Percentiles rank a stretch among this genome's conserved stretches.
Evolutionary conservation across 192 early-diverging fungal species (phyloP).

Genomic region (Glomus cerebriforme): DNA sequence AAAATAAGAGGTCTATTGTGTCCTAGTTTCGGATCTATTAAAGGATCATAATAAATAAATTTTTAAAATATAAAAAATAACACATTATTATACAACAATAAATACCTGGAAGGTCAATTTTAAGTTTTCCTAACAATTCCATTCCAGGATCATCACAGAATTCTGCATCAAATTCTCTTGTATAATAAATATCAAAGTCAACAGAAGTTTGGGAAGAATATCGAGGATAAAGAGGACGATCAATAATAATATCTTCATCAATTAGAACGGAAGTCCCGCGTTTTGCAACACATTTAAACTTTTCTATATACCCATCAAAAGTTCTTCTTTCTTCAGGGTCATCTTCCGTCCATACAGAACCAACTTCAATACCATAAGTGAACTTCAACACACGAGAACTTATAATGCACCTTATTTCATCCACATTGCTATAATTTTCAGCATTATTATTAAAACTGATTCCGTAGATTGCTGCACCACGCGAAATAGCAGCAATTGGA

Average conservation of each 20-base stretch:
- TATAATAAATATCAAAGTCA: no score
- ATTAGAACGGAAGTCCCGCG: no score
- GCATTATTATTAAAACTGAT: not conserved
- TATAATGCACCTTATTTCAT: not conserved
- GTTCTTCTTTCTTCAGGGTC: no score
- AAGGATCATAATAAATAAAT: no score
- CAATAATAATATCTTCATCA: no score
- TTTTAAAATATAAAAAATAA: no score
- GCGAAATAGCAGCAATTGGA: not conserved
- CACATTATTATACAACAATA: no score
- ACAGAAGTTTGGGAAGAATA: no score
- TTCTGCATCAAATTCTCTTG: not conserved
- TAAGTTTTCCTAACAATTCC: not conserved
- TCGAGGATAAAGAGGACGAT: no score
- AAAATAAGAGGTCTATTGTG: not conserved
- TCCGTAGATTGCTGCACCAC: not conserved
- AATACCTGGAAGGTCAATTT: conserved; percentile 4
- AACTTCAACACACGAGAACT: not conserved
- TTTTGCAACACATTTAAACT: no score
- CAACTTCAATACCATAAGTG: not conserved
- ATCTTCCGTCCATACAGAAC: not conserved
- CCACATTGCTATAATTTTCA: not conserved
- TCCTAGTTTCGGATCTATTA: no score
- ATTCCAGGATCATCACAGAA: conserved; percentile 12
- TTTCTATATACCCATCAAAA: no score